Percentiles rank a stretch among this genome's conserved stretches.
These are phyloP conservation scores for Lactarius tabidus DNA, from an alignment of 768 basidiomycete genomes.

Conservation along the genomic window DNA sequence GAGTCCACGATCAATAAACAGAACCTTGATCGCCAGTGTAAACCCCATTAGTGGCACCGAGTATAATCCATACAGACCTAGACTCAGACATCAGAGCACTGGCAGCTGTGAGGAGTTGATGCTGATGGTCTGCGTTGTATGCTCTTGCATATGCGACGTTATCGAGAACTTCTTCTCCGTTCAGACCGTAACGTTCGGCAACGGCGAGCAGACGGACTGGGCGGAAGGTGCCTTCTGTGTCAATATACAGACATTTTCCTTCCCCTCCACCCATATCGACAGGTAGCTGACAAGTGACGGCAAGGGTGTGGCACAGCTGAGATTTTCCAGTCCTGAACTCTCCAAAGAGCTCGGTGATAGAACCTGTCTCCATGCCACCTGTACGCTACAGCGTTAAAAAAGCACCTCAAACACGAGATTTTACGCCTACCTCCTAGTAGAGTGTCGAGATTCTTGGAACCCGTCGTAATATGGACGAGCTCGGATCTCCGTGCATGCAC, in stretches of 20 bases:
- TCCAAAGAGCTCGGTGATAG: slow-evolving; percentile 96
- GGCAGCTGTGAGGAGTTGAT: slow-evolving; percentile 81
- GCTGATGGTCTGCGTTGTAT: slow-evolving; percentile 98
- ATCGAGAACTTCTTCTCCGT: slow-evolving; percentile 96
- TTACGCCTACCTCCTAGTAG: slow-evolving; percentile 75
- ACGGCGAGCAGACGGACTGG: slow-evolving; percentile 92
- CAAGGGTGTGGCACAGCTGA: slow-evolving; percentile 95
- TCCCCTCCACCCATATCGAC: slow-evolving; percentile 98
- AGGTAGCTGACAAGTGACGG: slow-evolving; percentile 96
- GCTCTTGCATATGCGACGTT: slow-evolving; percentile 98
- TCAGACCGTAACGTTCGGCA: slow-evolving; percentile 94
- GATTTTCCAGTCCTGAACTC: slow-evolving; percentile 99
- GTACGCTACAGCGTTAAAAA: not conserved
- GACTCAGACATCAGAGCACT: slow-evolving; percentile 99
- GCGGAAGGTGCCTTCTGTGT: slow-evolving; percentile 98
- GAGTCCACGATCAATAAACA: slow-evolving; percentile 96
- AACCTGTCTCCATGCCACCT: slow-evolving; percentile 97
- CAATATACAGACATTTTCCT: slow-evolving; percentile 98
- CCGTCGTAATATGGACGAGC: slow-evolving; percentile 93
- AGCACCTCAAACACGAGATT: not conserved
- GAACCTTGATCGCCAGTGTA: slow-evolving; percentile 53
- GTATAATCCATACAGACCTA: slow-evolving; percentile 48
- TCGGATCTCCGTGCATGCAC: slow-evolving; percentile 94
- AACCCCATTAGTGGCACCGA: slow-evolving; percentile 28
- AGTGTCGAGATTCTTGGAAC: slow-evolving; percentile 93